phyloP scores from a whole-genome alignment of 257 asterid genomes.

The Fraxinus cuspidata region DNA sequence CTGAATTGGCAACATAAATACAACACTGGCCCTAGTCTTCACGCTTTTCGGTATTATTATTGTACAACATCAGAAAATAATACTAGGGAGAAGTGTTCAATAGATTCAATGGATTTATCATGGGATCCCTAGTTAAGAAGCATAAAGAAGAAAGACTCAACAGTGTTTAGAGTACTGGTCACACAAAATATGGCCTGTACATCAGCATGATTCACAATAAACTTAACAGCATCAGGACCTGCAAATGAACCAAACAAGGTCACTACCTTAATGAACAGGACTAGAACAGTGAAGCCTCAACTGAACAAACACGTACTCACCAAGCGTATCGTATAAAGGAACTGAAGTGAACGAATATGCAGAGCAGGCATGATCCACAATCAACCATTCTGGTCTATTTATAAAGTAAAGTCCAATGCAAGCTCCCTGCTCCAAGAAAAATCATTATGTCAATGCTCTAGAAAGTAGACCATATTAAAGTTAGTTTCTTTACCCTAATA shows the following conservation, averaged over 20 bases:
- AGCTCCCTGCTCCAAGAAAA: slow-evolving; percentile 67
- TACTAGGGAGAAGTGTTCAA: slow-evolving; percentile 1
- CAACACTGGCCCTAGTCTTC: not conserved
- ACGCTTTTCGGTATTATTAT: not conserved
- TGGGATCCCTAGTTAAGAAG: not conserved
- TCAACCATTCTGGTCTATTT: slow-evolving; percentile 92
- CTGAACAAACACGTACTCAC: slow-evolving; percentile 52
- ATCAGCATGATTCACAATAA: slow-evolving; percentile 78
- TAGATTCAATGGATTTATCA: not conserved
- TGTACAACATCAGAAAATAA: not conserved
- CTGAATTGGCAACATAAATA: slow-evolving; percentile 7
- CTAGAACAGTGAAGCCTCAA: slow-evolving; percentile 29
- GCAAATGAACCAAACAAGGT: slow-evolving; percentile 30
- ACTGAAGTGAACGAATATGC: slow-evolving; percentile 88
- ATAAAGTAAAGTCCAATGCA: slow-evolving; percentile 84
- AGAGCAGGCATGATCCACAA: slow-evolving; percentile 92
- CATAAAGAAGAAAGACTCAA: slow-evolving; percentile 47
- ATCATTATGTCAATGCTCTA: slow-evolving; percentile 20
- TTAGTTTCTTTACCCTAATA: not conserved
- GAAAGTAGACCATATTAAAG: slow-evolving; percentile 1
- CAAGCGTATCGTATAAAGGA: slow-evolving; percentile 96
- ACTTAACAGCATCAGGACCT: slow-evolving; percentile 98
- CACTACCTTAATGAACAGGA: slow-evolving; percentile 26
- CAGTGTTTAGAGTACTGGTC: slow-evolving; percentile 73
- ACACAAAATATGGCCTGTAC: slow-evolving; percentile 85